Conservation (phyloP, 306 rosid species). For the Citrullus mucosospermus region DNA sequence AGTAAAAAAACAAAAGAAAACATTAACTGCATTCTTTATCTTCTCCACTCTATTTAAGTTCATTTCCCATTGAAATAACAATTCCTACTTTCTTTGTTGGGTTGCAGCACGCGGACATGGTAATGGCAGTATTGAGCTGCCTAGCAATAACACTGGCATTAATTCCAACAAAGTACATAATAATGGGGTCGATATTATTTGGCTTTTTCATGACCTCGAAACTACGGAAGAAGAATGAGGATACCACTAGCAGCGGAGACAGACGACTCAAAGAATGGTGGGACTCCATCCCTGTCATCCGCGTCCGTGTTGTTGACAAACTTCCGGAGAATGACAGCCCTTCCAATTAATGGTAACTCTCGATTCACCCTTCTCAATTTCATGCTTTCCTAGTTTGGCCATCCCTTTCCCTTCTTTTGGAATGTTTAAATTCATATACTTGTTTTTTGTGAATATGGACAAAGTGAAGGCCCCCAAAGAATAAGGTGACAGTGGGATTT, state of each 20-base stretch:
- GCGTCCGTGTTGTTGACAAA: constrained; percentile 43
- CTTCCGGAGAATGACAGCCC: background rate
- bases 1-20: too few species aligned
- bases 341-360: background rate
- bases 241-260: constrained; percentile 22
- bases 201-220: constrained; percentile 31
- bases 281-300: constrained; percentile 80
- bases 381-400: background rate
- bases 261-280: constrained; percentile 85
- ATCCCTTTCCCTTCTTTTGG: background rate
- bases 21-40: background rate
- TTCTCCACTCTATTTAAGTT: background rate
- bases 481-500: background rate
- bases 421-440: background rate
- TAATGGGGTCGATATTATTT: constrained; percentile 42
- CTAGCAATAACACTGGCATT: constrained; percentile 42
- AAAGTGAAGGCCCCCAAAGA: background rate
- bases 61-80: background rate
- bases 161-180: constrained; percentile 47
- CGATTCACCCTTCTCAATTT: background rate
- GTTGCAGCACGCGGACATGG: constrained; percentile 68
- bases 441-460: background rate
- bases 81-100: background rate
- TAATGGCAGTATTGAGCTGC: constrained; percentile 39
- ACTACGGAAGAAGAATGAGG: constrained; percentile 18